phyloP scores from a whole-genome alignment of 495 filamentous ascomycete species.

The Xylaria castorea region DNA sequence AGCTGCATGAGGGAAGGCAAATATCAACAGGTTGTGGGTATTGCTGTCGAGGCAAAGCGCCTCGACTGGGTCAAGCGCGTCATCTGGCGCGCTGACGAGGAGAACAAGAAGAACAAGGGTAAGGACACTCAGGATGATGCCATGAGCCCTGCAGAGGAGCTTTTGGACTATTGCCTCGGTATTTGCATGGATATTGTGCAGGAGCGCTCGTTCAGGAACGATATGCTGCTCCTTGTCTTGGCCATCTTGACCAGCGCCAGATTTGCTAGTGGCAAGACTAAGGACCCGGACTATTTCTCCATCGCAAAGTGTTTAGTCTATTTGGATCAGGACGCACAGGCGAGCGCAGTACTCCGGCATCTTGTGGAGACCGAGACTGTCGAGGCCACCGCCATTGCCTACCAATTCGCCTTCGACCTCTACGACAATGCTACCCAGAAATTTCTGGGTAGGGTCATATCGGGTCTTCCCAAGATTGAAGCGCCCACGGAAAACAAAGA shows the following conservation, averaged over 20 bases:
- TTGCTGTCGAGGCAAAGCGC: slow-evolving; percentile 94
- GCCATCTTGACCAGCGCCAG: slow-evolving; percentile 81
- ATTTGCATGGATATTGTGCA: slow-evolving; percentile 99
- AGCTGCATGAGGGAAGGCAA: slow-evolving; percentile 84
- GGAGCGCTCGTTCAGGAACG: slow-evolving; percentile 78
- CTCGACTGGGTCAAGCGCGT: slow-evolving; percentile 86
- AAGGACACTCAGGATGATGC: slow-evolving; percentile 51
- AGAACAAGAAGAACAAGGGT: slow-evolving; percentile 72
- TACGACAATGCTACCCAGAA: slow-evolving; percentile 98
- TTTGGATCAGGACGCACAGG: slow-evolving; percentile 89
- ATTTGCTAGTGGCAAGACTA: slow-evolving; percentile 59
- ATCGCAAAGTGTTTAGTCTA: slow-evolving; percentile 99
- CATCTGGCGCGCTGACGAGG: slow-evolving; percentile 81
- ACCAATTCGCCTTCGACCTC: slow-evolving; percentile 97
- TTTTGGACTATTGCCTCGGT: slow-evolving; percentile 94
- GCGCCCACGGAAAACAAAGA: slow-evolving; percentile 56
- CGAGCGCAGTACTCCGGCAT: slow-evolving; percentile 82
- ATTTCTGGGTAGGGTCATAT: slow-evolving; percentile 88
- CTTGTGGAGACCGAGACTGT: slow-evolving; percentile 80
- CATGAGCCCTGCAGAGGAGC: slow-evolving; percentile 77
- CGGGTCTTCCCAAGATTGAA: slow-evolving; percentile 71
- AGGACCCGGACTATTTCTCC: slow-evolving; percentile 93
- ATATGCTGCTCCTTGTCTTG: slow-evolving; percentile 86
- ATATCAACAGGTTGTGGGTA: slow-evolving; percentile 97
- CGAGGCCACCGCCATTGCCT: slow-evolving; percentile 81